Base-by-base conservation (phyloP, 768 basidiomycete genomes). In the Cyclocybe cylindracea region DNA sequence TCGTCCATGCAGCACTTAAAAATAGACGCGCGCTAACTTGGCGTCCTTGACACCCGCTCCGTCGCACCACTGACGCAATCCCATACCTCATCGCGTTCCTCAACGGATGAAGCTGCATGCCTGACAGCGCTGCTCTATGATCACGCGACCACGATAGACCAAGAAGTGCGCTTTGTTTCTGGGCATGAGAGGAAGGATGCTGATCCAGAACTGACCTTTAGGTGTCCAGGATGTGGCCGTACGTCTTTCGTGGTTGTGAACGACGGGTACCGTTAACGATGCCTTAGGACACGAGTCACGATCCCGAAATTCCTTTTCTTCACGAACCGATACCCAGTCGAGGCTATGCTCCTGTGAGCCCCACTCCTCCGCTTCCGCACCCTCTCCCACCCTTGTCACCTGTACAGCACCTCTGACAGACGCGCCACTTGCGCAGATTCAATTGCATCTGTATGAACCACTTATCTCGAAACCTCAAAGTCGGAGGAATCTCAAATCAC, bases 241-340 rank as follows among this genome's bases (percentile, higher is more conserved):
- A 33, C 34, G 32, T 13, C 31, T 11, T 7, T 39, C 13, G 10
- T 33, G n/a, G 32, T 37, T 16, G 24, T 24, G 24, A 5, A 24
- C 24, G 5, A 24, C 5, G 24, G 5, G 24, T 24, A 5, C 24
- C 24, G 24, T 24, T 24, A 24, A 24, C 24, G 24, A 24, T 24
- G 1, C 1, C 40, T 33, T 42, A 62, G 65, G 40, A 51, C 55
- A 24, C 61, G 62, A 9, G 34, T 57, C 9, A 63, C 66, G 7
- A 13, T 65, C 10, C 56, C 64, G 9, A 68, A 68, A 43, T 16
- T 56, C 7, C 50, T 68, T 7, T 68, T 66, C 47, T 57, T 66
- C 39, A 31, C 56, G 33, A 68, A 68, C 45, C 58, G 66, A 34
- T 68, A 66, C 50, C 39, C 59, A n/a, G 61, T 68, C 6, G 66